Base-by-base conservation (phyloP, 2,329 filamentous ascomycete genomes). In the Ceratocystiopsis minuta region DNA sequence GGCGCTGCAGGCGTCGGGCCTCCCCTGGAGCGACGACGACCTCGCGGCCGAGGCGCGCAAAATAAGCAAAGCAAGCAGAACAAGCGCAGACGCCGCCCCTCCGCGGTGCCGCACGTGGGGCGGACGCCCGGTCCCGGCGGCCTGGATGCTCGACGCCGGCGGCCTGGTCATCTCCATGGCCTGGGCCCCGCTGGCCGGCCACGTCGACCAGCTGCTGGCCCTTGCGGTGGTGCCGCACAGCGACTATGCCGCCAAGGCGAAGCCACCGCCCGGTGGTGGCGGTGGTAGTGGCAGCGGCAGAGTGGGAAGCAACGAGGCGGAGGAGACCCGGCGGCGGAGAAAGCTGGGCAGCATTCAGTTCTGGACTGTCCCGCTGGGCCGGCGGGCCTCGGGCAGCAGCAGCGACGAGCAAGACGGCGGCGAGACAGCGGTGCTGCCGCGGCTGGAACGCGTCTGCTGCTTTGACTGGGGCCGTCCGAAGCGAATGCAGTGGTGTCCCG, bases 101-200 rank as follows among this genome's bases (percentile, higher is more conserved):
- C n/a, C n/a, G n/a, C n/a, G n/a, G n/a, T n/a, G n/a, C n/a, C n/a
- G n/a, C n/a, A n/a, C n/a, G n/a, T n/a, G n/a, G n/a, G n/a, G n/a
- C n/a, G n/a, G n/a, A n/a, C 24, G 7, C 9, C 4, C 24, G 7
- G 11, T 10, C 4, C 18, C 32, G 2, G 33, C 34, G 5, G 69
- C 68, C 4, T 74, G 68, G 67, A 56, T 73, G 48, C 50, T 76
- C 14, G 66, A 76, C 44, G 59, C 64, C 0, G 70, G 68, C 12
- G 70, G 71, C 39, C 60, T 72, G 14, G 63, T 70, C 5, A 54
- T 68, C 5, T 58, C 63, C 20, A 64, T 75, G 54, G 64, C 62
- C 38, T 76, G 72, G 72, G 66, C 64, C 1, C 64, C 66, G 2
- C 48, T 55, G 2, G 50, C 52, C 3, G 54, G 54, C 11, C 51